Conservation (phyloP, 176 grass and related monocot genomes). For the Triticum timopheevii region DNA sequence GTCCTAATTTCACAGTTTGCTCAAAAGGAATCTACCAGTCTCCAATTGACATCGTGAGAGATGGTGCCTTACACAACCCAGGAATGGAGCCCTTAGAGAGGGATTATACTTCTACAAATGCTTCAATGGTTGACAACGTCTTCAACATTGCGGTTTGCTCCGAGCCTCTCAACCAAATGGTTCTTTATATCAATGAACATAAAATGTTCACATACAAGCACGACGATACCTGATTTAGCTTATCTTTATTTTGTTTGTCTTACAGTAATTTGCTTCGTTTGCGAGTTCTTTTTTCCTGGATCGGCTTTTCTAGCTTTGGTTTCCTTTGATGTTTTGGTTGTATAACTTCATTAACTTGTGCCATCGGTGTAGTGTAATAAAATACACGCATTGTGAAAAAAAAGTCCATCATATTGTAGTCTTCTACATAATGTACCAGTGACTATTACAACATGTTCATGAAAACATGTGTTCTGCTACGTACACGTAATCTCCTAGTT, state of each 20-base stretch:
- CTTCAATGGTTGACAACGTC: slow-evolving; percentile 69
- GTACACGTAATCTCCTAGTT: background rate
- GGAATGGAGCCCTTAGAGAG: slow-evolving; percentile 57
- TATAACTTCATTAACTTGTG: background rate
- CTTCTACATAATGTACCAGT: background rate
- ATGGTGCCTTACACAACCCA: slow-evolving; percentile 30
- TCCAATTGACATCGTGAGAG: slow-evolving; percentile 65
- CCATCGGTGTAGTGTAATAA: background rate
- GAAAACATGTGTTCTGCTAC: background rate
- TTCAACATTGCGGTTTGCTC: slow-evolving; percentile 72
- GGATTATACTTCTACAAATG: slow-evolving; percentile 56
- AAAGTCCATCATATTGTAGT: background rate
- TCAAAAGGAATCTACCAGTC: slow-evolving; percentile 74
- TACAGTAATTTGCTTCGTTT: background rate
- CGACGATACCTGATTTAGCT: background rate
- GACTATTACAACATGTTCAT: background rate
- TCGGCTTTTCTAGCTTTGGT: background rate
- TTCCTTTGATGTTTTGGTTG: background rate
- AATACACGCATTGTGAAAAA: background rate
- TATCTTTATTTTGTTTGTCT: background rate
- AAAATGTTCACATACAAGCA: background rate
- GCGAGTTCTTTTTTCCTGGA: background rate
- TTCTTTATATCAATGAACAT: background rate
- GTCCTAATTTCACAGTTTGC: slow-evolving; percentile 61
- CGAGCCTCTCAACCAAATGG: slow-evolving; percentile 6